Evolutionary conservation across 177 flowering plant genomes (phyloP), one percentile per base, ranked within the genome.

Genomic region (Vitis hybrid): DNA sequence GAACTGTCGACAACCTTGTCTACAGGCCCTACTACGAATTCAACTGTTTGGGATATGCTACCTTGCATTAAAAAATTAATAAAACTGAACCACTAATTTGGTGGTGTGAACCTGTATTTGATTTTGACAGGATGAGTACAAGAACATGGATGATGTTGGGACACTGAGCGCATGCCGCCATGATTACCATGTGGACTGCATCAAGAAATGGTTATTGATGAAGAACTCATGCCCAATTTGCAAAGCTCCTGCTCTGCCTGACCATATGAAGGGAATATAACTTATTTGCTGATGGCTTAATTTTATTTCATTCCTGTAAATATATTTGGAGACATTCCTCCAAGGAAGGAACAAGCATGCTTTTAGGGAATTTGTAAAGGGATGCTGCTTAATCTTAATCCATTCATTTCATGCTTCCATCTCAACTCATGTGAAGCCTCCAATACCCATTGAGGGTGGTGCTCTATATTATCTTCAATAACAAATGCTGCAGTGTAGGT

Each of bases 181-280:
- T 65, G 85, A 82, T 64, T 90, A 84, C 70, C 94, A 90, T 72
- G 87, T 70, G 3, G 61, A 60, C 51, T 90, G 94, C 77, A 82
- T 90, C 57, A 81, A 79, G 64, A 83, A 86, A 74, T 90, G 94
- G 94, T 66, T 90, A 63, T 79, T 79, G 1, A 81, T 88, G 81
- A 90, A 90, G 89, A 90, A 87, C 58, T 57, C 68, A 4, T 89
- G 93, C 51, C 93, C 93, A 2, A 86, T 89, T 73, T 89, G 93
- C 84, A 89, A 89, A 75, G 74, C 77, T 72, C 67, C 89, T 68
- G 93, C 79, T 20, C 26, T 75, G 57, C 57, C 64, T 15, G 84
- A 82, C 60, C 55, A 65, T 39, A 53, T 26, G 66, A 71, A 72
- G 75, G 45, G 66, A 9, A 63, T 65, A 61, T 49, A 59, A 51